Percentiles rank a stretch among this genome's conserved stretches.
Evolutionary conservation across 139 green algal species (phyloP).

Genomic region (Chlamydomonas schloesseri): DNA sequence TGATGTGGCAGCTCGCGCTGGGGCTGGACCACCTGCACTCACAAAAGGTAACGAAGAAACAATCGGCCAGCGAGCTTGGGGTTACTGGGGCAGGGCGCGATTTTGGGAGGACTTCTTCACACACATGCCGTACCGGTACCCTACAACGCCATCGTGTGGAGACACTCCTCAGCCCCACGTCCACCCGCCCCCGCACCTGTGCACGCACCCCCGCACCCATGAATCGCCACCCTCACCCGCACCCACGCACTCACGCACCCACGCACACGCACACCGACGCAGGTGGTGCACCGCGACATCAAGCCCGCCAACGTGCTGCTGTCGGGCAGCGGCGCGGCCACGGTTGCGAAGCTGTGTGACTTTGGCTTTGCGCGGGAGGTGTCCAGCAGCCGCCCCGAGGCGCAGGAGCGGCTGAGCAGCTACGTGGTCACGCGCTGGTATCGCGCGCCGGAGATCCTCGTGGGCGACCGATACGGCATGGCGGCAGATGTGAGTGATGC

Average conservation of each 20-base stretch:
- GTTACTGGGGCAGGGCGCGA: too few species aligned
- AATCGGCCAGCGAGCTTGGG: too few species aligned
- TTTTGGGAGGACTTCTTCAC: too few species aligned
- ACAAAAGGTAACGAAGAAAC: too few species aligned
- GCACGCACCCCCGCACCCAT: not conserved
- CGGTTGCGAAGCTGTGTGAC: not conserved
- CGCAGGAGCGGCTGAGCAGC: not conserved
- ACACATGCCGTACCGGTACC: too few species aligned
- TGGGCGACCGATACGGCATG: not conserved
- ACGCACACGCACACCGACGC: not conserved
- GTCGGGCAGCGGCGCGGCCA: not conserved
- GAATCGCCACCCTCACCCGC: not conserved
- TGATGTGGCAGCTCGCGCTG: not conserved
- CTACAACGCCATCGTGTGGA: not conserved
- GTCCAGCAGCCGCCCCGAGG: not conserved
- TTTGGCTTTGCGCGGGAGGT: not conserved
- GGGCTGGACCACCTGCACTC: not conserved
- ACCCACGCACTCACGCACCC: too few species aligned
- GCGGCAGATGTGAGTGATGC: not conserved
- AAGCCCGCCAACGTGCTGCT: slow-evolving; percentile 20
- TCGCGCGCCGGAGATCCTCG: not conserved
- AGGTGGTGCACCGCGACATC: slow-evolving; percentile 1
- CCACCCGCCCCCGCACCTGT: too few species aligned
- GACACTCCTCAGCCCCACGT: too few species aligned
- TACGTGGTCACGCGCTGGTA: slow-evolving; percentile 8